These are phyloP conservation scores for Elsinoe arachidis DNA, from an alignment of 2,329 filamentous ascomycete genomes.

Conservation along the genomic window DNA sequence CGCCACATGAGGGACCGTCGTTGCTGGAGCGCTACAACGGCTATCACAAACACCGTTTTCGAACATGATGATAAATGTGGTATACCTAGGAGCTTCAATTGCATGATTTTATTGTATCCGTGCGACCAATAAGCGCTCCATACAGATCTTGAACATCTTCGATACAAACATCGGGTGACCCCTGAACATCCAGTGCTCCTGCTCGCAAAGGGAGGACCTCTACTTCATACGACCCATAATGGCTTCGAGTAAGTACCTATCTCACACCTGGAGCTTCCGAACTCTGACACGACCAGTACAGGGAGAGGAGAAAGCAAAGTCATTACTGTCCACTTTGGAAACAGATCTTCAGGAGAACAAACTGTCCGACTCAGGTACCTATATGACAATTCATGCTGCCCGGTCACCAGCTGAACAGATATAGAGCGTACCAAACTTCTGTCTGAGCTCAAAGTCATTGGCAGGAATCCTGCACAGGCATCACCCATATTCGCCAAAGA, in stretches of 20 bases:
- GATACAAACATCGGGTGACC: no score
- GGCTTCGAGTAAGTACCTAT: no score
- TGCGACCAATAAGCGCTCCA: no score
- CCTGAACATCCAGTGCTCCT: no score
- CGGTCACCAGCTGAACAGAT: background rate
- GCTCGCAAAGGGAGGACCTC: no score
- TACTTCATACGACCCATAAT: no score
- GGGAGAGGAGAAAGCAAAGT: slow-evolving; percentile 1
- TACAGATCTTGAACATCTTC: no score
- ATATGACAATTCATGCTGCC: slow-evolving; percentile 20
- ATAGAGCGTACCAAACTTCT: slow-evolving; percentile 54
- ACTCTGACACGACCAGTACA: background rate
- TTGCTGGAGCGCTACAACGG: slow-evolving; percentile 3
- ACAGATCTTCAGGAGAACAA: slow-evolving; percentile 51
- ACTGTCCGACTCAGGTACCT: slow-evolving; percentile 51
- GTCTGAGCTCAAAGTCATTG: slow-evolving; percentile 65
- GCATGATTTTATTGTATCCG: no score
- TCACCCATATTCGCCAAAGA: slow-evolving; percentile 77
- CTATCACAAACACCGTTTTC: background rate
- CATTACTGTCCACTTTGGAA: slow-evolving; percentile 37
- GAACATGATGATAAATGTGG: background rate
- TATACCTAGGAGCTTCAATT: background rate
- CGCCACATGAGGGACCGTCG: background rate
- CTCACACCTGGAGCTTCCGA: background rate
- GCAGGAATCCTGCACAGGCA: slow-evolving; percentile 62